These are phyloP conservation scores for Nemania diffusa DNA, from an alignment of 2,329 filamentous ascomycete genomes.

Conservation along the genomic window DNA sequence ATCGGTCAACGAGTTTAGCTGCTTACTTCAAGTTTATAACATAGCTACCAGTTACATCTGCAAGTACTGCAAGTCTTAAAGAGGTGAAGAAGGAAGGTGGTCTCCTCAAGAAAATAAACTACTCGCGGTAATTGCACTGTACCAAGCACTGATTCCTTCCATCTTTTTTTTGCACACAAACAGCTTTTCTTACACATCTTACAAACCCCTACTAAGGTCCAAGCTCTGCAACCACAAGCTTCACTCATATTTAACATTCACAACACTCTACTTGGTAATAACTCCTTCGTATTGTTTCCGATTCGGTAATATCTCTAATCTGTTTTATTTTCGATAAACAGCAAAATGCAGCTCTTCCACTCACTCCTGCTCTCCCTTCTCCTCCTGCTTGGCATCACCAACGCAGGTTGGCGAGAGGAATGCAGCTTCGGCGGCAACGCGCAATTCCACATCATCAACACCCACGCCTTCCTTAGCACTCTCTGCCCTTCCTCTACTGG, in stretches of 20 bases:
- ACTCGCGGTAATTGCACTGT: too few species aligned
- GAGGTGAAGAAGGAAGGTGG: not conserved
- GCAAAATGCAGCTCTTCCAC: conserved; percentile 15
- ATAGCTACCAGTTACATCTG: not conserved
- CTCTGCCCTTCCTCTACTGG: conserved; percentile 24
- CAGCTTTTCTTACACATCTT: too few species aligned
- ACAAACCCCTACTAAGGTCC: too few species aligned
- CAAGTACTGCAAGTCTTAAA: not conserved
- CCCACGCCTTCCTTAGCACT: conserved; percentile 30
- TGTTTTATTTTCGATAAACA: too few species aligned
- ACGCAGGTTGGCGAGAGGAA: conserved; percentile 30
- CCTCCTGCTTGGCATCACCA: not conserved
- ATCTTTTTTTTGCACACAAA: too few species aligned
- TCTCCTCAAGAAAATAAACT: too few species aligned
- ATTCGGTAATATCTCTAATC: not conserved
- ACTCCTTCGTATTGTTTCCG: not conserved
- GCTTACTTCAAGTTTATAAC: not conserved
- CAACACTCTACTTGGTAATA: not conserved
- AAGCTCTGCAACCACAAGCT: too few species aligned
- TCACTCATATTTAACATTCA: not conserved
- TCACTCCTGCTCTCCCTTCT: not conserved
- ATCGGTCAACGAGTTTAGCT: too few species aligned
- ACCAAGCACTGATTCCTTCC: too few species aligned
- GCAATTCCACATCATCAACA: conserved; percentile 29
- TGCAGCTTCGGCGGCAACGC: conserved; percentile 29